These are phyloP conservation scores for Tulasnella sp. DNA, from an alignment of 768 basidiomycete genomes.

Conservation along the genomic window DNA sequence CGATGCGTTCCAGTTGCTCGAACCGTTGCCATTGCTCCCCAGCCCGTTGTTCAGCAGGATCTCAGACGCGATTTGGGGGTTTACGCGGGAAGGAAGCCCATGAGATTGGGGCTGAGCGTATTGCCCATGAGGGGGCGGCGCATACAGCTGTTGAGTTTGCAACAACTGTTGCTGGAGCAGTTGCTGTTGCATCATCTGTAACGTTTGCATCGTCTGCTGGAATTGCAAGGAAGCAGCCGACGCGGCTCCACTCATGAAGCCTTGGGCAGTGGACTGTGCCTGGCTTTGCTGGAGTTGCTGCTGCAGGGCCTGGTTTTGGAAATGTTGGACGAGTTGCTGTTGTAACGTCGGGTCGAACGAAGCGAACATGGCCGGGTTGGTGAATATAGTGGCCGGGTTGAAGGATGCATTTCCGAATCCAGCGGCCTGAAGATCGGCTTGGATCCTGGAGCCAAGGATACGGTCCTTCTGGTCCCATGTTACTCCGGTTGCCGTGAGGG, in stretches of 20 bases:
- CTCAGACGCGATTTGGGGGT: conserved; percentile 1
- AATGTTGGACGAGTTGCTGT: conserved; percentile 13
- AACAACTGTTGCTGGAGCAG: conserved; percentile 18
- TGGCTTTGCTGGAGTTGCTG: conserved; percentile 2
- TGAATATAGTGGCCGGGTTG: neutral
- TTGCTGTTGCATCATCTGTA: conserved; percentile 19
- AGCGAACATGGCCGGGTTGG: conserved; percentile 12
- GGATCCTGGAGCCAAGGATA: conserved; percentile 41
- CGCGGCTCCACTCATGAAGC: neutral
- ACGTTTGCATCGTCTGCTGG: conserved; percentile 11
- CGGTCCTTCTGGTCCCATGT: conserved; percentile 61
- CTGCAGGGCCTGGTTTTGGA: conserved; percentile 1
- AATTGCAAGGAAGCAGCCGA: neutral
- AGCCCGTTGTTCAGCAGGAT: neutral
- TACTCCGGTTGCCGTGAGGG: conserved; percentile 26
- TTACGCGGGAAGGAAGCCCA: conserved; percentile 12
- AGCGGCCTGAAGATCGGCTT: conserved; percentile 53
- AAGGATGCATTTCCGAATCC: conserved; percentile 24
- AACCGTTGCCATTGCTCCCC: conserved; percentile 7
- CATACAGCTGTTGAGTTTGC: conserved; percentile 13
- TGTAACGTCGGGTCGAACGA: conserved; percentile 4
- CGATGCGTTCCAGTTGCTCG: conserved; percentile 3
- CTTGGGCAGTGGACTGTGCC: neutral
- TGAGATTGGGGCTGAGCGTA: conserved; percentile 10
- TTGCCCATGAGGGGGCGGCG: conserved; percentile 18